Evolutionary conservation across 345 rosid species (phyloP).

Genomic region (Laguncularia racemosa): DNA sequence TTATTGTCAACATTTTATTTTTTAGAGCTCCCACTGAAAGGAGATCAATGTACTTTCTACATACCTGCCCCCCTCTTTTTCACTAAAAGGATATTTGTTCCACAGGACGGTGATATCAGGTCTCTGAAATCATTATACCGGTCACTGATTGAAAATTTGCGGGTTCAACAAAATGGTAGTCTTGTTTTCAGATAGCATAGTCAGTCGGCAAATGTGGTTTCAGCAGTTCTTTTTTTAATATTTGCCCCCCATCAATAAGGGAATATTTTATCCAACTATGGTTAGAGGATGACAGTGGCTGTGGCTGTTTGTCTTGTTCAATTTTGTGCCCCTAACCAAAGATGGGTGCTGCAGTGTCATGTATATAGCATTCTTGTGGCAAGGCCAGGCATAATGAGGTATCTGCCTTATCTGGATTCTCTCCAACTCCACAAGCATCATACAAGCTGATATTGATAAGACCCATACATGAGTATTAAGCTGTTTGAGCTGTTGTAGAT

Average conservation of each 20-base stretch:
- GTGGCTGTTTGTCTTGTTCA: conserved; percentile 2
- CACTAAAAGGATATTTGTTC: not conserved
- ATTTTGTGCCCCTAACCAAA: not conserved
- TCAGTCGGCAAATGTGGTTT: not conserved
- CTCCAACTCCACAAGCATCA: not conserved
- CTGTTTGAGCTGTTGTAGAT: conserved; percentile 5
- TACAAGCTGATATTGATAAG: not conserved
- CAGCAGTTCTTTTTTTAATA: not conserved
- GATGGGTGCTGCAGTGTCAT: conserved; percentile 24
- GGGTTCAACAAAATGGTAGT: conserved; percentile 72
- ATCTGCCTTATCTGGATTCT: not conserved
- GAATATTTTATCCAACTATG: not conserved
- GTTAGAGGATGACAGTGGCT: not conserved
- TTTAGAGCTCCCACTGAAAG: too few relatives aligned
- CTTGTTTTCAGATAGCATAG: conserved; percentile 80
- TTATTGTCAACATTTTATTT: too few relatives aligned
- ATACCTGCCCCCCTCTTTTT: not conserved
- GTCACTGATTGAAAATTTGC: conserved; percentile 59
- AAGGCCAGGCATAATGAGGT: conserved; percentile 24
- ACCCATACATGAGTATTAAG: not conserved
- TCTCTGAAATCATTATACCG: conserved; percentile 61
- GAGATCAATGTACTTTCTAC: too few relatives aligned
- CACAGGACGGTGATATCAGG: conserved; percentile 70
- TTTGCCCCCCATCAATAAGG: not conserved
- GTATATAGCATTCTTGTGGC: conserved; percentile 23